These are phyloP conservation scores for Bassia scoparia DNA, from an alignment of 148 eudicot species.

Conservation along the genomic window DNA sequence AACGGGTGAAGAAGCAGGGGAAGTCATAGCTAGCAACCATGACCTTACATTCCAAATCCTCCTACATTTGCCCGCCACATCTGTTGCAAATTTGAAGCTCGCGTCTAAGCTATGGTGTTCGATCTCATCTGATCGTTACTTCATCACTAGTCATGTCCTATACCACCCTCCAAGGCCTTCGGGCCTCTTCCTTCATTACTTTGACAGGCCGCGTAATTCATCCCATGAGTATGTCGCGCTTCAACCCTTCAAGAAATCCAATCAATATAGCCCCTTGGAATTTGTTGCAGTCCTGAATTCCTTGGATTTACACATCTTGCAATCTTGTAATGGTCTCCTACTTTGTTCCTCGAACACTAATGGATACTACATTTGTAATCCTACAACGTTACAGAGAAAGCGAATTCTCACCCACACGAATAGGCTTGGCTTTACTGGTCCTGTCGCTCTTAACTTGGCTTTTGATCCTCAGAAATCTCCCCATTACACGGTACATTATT, in stretches of 20 bases:
- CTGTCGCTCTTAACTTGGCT: slow-evolving; percentile 12
- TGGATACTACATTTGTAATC: slow-evolving; percentile 22
- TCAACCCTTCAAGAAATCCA: background rate
- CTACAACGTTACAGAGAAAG: slow-evolving; percentile 24
- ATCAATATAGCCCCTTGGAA: background rate
- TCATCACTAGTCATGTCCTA: slow-evolving; percentile 14
- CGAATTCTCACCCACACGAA: slow-evolving; percentile 12
- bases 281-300: slow-evolving; percentile 22
- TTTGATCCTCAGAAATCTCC: slow-evolving; percentile 12
- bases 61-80: slow-evolving; percentile 17
- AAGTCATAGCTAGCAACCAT: slow-evolving; percentile 15
- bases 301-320: slow-evolving; percentile 21
- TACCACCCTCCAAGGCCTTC: slow-evolving; percentile 8
- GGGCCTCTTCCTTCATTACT: slow-evolving; percentile 12
- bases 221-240: slow-evolving; percentile 14
- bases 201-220: background rate
- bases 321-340: slow-evolving; percentile 29
- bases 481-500: slow-evolving; percentile 16
- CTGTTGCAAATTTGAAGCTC: slow-evolving; percentile 6
- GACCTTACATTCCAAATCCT: slow-evolving; percentile 25
- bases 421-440: background rate
- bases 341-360: slow-evolving; percentile 8
- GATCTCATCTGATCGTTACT: slow-evolving; percentile 11
- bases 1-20: background rate
- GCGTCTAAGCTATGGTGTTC: slow-evolving; percentile 24